Conservation (phyloP, 164 flowering plant genomes). For the Tetracentron sinense region DNA sequence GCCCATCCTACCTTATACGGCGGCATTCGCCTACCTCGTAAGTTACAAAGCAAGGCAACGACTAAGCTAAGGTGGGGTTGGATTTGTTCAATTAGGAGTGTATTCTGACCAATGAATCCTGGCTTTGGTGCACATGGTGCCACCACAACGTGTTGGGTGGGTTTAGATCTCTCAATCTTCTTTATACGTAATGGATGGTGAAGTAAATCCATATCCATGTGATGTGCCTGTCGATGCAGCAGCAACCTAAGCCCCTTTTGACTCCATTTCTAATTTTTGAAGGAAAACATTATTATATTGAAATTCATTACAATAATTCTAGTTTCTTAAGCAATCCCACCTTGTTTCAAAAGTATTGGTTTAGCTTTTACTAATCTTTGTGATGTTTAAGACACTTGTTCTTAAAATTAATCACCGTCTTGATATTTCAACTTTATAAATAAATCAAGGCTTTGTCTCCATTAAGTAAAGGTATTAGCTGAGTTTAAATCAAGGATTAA, state of each 20-base stretch:
- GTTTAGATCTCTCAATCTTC: slow-evolving; percentile 3
- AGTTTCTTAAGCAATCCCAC: background rate
- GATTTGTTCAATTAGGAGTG: no score
- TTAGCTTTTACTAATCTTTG: background rate
- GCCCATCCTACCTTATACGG: no score
- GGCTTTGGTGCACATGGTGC: slow-evolving; percentile 2
- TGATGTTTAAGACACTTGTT: no score
- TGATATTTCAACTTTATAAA: no score
- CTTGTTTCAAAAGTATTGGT: no score
- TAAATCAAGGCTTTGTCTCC: no score
- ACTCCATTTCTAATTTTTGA: background rate
- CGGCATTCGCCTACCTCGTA: no score
- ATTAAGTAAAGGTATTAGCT: no score
- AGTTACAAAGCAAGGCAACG: no score
- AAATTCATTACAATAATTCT: background rate
- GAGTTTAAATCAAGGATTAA: no score
- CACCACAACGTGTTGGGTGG: slow-evolving; percentile 9
- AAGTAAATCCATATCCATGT: slow-evolving; percentile 4
- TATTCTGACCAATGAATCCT: background rate
- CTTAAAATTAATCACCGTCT: no score
- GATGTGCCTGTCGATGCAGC: background rate
- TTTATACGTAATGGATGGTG: slow-evolving; percentile 5
- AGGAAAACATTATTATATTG: background rate
- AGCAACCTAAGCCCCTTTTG: background rate
- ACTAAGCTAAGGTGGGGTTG: no score